Evolutionary conservation across 441 rosid species (phyloP).

Genomic region (Arabidopsis lyrata): DNA sequence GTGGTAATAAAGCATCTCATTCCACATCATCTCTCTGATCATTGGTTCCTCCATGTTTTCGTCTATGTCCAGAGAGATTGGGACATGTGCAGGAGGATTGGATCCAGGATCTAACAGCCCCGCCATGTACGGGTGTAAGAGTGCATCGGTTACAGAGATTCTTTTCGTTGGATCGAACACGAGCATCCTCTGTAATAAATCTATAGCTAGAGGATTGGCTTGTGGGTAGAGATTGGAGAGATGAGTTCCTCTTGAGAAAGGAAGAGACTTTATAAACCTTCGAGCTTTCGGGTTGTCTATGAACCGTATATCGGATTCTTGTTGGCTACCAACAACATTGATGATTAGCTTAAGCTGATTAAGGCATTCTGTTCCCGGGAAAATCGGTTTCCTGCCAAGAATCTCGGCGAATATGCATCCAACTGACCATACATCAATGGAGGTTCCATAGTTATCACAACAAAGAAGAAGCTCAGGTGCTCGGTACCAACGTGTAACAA

Average conservation of each 20-base stretch:
- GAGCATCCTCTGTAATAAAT: slow-evolving; percentile 68
- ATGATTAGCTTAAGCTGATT: slow-evolving; percentile 63
- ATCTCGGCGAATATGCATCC: slow-evolving; percentile 75
- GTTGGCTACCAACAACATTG: slow-evolving; percentile 61
- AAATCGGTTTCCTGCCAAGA: slow-evolving; percentile 62
- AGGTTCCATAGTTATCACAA: slow-evolving; percentile 68
- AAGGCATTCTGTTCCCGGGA: slow-evolving; percentile 62
- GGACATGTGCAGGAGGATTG: slow-evolving; percentile 63
- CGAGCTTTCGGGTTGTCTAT: slow-evolving; percentile 64
- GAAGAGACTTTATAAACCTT: slow-evolving; percentile 62
- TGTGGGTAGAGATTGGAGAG: slow-evolving; percentile 61
- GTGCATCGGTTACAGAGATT: slow-evolving; percentile 65
- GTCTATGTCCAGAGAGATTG: slow-evolving; percentile 58
- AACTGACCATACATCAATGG: slow-evolving; percentile 69
- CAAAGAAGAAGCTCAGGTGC: slow-evolving; percentile 73
- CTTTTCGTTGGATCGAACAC: slow-evolving; percentile 69
- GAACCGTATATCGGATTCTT: slow-evolving; percentile 56
- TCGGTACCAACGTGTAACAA: slow-evolving; percentile 72
- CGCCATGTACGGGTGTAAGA: slow-evolving; percentile 67
- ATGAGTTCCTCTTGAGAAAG: slow-evolving; percentile 56
- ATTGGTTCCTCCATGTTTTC: slow-evolving; percentile 57
- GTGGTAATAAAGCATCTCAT: slow-evolving; percentile 66
- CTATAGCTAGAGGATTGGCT: slow-evolving; percentile 71
- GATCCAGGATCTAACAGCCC: slow-evolving; percentile 60
- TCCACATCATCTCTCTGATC: slow-evolving; percentile 74